phyloP scores from a whole-genome alignment of 352 stramenopile genomes.

The Achlya hypogyna region DNA sequence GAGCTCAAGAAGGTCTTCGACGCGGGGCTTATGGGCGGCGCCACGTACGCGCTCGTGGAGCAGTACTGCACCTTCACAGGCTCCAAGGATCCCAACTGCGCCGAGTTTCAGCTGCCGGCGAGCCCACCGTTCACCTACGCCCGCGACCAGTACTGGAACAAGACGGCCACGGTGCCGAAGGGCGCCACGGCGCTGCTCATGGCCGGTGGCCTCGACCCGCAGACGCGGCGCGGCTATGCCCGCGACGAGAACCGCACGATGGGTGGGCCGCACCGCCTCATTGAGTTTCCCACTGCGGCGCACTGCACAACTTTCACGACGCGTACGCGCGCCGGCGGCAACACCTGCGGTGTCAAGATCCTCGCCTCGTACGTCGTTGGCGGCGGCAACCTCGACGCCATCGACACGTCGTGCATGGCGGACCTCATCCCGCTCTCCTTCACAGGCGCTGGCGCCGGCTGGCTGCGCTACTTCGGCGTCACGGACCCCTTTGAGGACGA shows the following conservation, averaged over 20 bases:
- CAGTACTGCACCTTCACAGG: conserved; percentile 56
- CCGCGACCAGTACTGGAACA: conserved; percentile 27
- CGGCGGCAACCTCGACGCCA: conserved; percentile 33
- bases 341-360: conserved; percentile 37
- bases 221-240: conserved; percentile 37
- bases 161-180: conserved; percentile 24
- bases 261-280: conserved; percentile 41
- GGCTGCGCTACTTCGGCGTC: conserved; percentile 9
- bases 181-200: conserved; percentile 49
- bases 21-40: conserved; percentile 37
- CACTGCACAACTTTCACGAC: conserved; percentile 79
- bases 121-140: conserved; percentile 31
- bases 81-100: conserved; percentile 25
- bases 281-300: conserved; percentile 55
- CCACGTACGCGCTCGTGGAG: conserved; percentile 34
- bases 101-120: conserved; percentile 20
- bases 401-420: conserved; percentile 46
- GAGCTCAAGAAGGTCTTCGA: conserved; percentile 41
- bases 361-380: conserved; percentile 48
- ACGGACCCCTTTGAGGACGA: conserved; percentile 14
- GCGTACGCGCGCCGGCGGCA: conserved; percentile 30
- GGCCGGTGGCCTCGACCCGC: conserved; percentile 33
- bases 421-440: conserved; percentile 9
- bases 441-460: neutral
- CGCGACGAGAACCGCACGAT: conserved; percentile 32